phyloP scores from a whole-genome alignment of 2,329 filamentous ascomycete species.

The Penicillium sp. region DNA sequence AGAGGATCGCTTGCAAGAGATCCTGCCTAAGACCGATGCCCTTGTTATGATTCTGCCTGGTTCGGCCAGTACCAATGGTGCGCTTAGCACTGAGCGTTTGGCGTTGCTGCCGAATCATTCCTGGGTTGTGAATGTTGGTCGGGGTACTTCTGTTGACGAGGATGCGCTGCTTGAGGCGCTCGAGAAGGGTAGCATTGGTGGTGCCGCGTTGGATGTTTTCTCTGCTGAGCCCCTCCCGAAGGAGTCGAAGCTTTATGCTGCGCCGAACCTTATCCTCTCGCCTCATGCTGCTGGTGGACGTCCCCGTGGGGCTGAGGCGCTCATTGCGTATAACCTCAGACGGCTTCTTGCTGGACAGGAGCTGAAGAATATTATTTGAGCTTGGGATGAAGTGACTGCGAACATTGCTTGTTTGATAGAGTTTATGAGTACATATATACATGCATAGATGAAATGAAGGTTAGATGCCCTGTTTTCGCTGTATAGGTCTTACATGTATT shows the following conservation, averaged over 20 bases:
- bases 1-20: constrained; percentile 55
- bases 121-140: constrained; percentile 27
- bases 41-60: constrained; percentile 68
- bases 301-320: constrained; percentile 54
- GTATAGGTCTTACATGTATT: background rate
- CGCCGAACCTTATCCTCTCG: constrained; percentile 24
- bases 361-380: constrained; percentile 53
- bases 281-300: constrained; percentile 38
- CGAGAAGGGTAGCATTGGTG: constrained; percentile 23
- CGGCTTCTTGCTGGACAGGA: constrained; percentile 59
- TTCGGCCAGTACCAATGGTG: constrained; percentile 56
- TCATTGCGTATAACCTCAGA: constrained; percentile 63
- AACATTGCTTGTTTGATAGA: background rate
- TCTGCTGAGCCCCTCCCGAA: constrained; percentile 22
- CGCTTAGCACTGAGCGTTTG: constrained; percentile 56
- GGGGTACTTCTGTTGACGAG: constrained; percentile 24
- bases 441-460: constrained; percentile 1
- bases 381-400: background rate
- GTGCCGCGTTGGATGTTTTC: constrained; percentile 26
- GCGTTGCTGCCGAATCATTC: constrained; percentile 55
- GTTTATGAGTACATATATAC: background rate
- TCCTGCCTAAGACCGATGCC: constrained; percentile 60
- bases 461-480: background rate
- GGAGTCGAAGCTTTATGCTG: constrained; percentile 23
- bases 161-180: constrained; percentile 23